These are phyloP conservation scores for Hylodesmum podocarpum DNA, from an alignment of 306 rosid species.

Conservation along the genomic window DNA sequence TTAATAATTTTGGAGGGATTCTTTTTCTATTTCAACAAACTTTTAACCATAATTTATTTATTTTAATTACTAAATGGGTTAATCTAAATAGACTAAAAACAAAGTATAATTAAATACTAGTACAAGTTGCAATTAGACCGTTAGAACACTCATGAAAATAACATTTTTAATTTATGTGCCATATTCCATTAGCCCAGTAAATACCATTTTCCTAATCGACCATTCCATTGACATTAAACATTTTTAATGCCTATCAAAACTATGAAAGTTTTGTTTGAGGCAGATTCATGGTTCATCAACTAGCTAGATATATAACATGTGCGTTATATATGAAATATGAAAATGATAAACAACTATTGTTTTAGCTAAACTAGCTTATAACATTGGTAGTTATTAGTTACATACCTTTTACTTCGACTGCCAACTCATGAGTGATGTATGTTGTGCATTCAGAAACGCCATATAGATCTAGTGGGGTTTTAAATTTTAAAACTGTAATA, in stretches of 20 bases:
- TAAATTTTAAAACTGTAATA: background rate
- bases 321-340: background rate
- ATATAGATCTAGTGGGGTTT: background rate
- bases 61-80: background rate
- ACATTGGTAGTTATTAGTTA: background rate
- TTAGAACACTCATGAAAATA: background rate
- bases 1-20: no score
- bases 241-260: background rate
- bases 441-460: conserved; percentile 18
- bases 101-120: background rate
- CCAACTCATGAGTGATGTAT: background rate
- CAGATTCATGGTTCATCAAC: background rate
- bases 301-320: no score
- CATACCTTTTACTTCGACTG: background rate
- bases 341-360: background rate
- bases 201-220: no score
- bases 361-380: background rate
- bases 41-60: no score
- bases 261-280: background rate
- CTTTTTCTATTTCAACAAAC: no score
- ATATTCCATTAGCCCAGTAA: background rate
- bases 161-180: background rate
- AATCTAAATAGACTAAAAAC: background rate
- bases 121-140: background rate
- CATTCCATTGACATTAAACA: background rate